These are phyloP conservation scores for Plenodomus biglobosus DNA, from an alignment of 2,329 filamentous ascomycete genomes.

Conservation along the genomic window DNA sequence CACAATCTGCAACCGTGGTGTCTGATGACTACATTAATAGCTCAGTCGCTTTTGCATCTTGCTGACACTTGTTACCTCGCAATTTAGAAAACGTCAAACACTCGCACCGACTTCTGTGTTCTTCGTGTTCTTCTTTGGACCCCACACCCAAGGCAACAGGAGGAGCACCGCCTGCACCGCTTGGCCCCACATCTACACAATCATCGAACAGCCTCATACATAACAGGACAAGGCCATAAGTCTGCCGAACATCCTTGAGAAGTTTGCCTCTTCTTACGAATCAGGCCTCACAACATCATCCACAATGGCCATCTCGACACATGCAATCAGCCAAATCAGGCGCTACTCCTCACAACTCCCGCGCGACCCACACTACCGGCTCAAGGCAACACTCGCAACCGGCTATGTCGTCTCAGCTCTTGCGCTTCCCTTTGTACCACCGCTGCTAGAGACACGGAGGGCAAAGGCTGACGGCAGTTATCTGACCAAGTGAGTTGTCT, in stretches of 20 bases:
- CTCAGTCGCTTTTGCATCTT: neutral
- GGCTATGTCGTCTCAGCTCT: slow-evolving; percentile 44
- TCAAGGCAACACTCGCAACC: slow-evolving; percentile 42
- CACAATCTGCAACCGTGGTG: neutral
- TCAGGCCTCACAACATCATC: too few species aligned
- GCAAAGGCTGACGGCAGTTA: slow-evolving; percentile 42
- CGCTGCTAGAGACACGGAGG: slow-evolving; percentile 42
- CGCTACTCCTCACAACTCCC: slow-evolving; percentile 41
- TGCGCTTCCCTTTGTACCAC: slow-evolving; percentile 45
- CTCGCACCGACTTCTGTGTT: neutral
- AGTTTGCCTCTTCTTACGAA: too few species aligned
- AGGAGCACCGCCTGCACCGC: neutral
- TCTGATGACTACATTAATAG: neutral
- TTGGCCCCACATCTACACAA: slow-evolving; percentile 7
- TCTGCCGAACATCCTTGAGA: neutral
- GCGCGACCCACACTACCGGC: slow-evolving; percentile 39
- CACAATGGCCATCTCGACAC: slow-evolving; percentile 37
- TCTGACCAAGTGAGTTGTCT: slow-evolving; percentile 44
- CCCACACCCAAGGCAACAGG: neutral
- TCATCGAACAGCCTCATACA: neutral
- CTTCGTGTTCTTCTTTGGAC: neutral
- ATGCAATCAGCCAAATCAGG: slow-evolving; percentile 35
- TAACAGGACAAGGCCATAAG: neutral
- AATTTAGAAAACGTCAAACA: neutral
- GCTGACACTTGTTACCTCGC: neutral